phyloP scores from a whole-genome alignment of 2,329 filamentous ascomycete genomes.

The Paracoccidioides lutzii region DNA sequence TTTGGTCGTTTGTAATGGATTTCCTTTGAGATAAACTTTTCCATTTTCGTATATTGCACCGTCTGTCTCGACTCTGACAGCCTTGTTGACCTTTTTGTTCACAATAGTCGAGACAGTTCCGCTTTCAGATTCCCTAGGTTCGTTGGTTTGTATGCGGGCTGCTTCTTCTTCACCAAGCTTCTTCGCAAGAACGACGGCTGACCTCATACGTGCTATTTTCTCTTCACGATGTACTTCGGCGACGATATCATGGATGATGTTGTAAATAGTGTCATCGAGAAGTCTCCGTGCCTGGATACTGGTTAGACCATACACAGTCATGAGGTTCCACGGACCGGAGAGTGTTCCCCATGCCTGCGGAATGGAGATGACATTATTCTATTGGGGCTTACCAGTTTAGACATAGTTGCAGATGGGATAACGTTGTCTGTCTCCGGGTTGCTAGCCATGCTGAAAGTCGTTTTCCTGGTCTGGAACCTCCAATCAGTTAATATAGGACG shows the following conservation, averaged over 20 bases:
- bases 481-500: constrained; percentile 4
- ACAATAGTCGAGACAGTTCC: constrained; percentile 24
- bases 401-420: constrained; percentile 27
- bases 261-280: constrained; percentile 45
- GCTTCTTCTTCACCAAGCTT: constrained; percentile 33
- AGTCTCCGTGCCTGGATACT: constrained; percentile 31
- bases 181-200: constrained; percentile 33
- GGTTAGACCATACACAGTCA: constrained; percentile 5
- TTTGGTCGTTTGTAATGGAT: constrained; percentile 45
- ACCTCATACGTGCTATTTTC: constrained; percentile 46
- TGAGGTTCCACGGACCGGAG: not conserved
- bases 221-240: constrained; percentile 47
- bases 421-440: constrained; percentile 20
- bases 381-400: constrained; percentile 26
- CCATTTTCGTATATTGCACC: constrained; percentile 42
- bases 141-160: constrained; percentile 19
- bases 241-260: constrained; percentile 48
- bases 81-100: constrained; percentile 19
- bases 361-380: not conserved
- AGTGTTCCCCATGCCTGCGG: constrained; percentile 5
- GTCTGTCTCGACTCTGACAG: constrained; percentile 35
- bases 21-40: constrained; percentile 42
- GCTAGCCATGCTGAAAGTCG: constrained; percentile 13
- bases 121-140: constrained; percentile 18
- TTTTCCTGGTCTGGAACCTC: not conserved